A percentile compares a stretch with the other conserved stretches of the same genome.
Conservation (phyloP, 768 basidiomycete genomes). For the Lanmaoa rubissima region DNA sequence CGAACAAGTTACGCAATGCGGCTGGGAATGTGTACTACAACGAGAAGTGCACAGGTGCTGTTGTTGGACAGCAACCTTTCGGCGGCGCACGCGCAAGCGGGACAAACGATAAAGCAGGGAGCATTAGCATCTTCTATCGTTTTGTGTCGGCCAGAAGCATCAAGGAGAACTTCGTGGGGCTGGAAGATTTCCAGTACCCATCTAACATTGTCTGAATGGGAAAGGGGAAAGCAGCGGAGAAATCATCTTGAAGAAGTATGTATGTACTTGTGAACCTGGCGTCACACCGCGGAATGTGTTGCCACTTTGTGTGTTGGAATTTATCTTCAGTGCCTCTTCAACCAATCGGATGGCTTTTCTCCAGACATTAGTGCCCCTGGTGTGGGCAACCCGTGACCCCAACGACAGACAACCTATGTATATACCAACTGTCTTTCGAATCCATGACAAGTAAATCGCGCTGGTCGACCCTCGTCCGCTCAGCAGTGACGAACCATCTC, state of each 20-base stretch:
- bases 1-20: conserved; percentile 81
- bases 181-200: conserved; percentile 82
- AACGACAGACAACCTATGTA: background rate
- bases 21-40: conserved; percentile 99
- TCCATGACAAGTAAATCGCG: background rate
- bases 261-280: background rate
- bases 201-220: conserved; percentile 67
- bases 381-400: background rate
- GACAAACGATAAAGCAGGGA: conserved; percentile 98
- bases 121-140: conserved; percentile 71
- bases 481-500: background rate
- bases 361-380: background rate
- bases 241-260: background rate
- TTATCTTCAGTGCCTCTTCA: background rate
- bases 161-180: conserved; percentile 92
- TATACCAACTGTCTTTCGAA: background rate
- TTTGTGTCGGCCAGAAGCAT: conserved; percentile 89
- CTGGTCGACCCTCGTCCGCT: background rate
- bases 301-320: background rate
- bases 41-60: conserved; percentile 97
- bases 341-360: background rate
- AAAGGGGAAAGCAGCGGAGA: background rate
- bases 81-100: conserved; percentile 91
- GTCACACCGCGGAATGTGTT: background rate
- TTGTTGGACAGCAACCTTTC: conserved; percentile 97